A percentile compares a stretch with the other conserved stretches of the same genome.
These are phyloP conservation scores for Auriscalpium orientale DNA, from an alignment of 768 basidiomycete species.

Conservation along the genomic window DNA sequence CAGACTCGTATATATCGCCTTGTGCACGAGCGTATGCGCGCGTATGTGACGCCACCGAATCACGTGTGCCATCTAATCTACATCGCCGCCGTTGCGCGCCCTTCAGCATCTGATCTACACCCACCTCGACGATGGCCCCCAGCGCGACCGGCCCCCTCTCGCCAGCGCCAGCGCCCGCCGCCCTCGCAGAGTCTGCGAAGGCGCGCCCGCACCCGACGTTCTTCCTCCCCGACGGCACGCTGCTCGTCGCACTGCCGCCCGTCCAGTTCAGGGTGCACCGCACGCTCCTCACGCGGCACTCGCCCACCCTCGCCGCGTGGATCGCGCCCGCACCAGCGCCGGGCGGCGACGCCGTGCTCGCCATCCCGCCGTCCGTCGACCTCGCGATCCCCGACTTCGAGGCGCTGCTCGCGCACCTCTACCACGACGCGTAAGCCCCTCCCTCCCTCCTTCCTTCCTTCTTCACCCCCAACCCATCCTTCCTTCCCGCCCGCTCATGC, in stretches of 20 bases:
- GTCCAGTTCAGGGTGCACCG: conserved; percentile 51
- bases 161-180: no score
- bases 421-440: conserved; percentile 56
- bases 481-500: no score
- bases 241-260: conserved; percentile 39
- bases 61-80: no score
- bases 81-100: no score
- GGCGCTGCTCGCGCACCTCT: conserved; percentile 53
- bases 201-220: neutral
- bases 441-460: neutral
- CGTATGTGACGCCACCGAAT: no score
- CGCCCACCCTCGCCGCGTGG: conserved; percentile 22
- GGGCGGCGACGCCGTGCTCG: conserved; percentile 11
- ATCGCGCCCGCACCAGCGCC: conserved; percentile 1
- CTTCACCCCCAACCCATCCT: no score
- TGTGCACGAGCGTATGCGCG: no score
- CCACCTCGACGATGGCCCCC: no score
- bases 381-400: conserved; percentile 43
- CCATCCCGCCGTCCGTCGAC: conserved; percentile 31
- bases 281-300: conserved; percentile 45
- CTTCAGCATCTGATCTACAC: no score
- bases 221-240: conserved; percentile 63
- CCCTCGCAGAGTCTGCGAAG: neutral
- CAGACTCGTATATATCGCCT: no score
- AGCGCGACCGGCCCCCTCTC: no score